Percentiles rank a stretch among this genome's conserved stretches.
Conservation (phyloP, 2,329 filamentous ascomycete genomes). For the Graphilbum ipis-grandicollis region DNA sequence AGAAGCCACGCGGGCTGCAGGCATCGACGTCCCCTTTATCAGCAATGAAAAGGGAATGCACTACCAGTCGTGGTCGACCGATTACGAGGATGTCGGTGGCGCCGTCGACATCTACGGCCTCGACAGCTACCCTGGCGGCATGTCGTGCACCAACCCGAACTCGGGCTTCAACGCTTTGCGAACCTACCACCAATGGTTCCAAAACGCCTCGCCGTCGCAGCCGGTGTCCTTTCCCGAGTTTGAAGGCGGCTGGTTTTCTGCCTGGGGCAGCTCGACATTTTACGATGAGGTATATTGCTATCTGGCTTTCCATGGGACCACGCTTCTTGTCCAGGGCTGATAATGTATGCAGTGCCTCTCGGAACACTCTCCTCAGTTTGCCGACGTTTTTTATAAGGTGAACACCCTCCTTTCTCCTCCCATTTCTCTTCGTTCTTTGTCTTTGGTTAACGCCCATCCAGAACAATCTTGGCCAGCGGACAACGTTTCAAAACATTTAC, state of each 20-base stretch:
- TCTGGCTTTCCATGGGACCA: too few species aligned
- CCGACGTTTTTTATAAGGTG: slow-evolving; percentile 35
- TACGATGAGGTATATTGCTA: slow-evolving; percentile 31
- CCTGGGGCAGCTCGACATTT: slow-evolving; percentile 51
- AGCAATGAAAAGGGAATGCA: slow-evolving; percentile 20
- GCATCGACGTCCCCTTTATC: slow-evolving; percentile 7
- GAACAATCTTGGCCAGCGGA: slow-evolving; percentile 32
- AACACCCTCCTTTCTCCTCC: neutral
- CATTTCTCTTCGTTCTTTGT: too few species aligned
- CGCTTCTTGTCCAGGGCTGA: neutral
- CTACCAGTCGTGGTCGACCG: slow-evolving; percentile 31
- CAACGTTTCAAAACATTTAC: slow-evolving; percentile 20
- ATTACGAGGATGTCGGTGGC: slow-evolving; percentile 37
- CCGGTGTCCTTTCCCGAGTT: slow-evolving; percentile 38
- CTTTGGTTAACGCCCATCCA: neutral
- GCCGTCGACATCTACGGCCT: slow-evolving; percentile 31
- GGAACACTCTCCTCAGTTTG: slow-evolving; percentile 27
- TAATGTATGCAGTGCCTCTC: slow-evolving; percentile 16
- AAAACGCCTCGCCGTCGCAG: slow-evolving; percentile 35
- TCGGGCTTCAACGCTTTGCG: slow-evolving; percentile 30
- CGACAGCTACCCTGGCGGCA: slow-evolving; percentile 26
- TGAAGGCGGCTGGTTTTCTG: slow-evolving; percentile 38
- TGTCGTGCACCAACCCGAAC: slow-evolving; percentile 30
- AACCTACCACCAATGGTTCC: slow-evolving; percentile 39
- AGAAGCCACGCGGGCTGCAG: slow-evolving; percentile 4